These are phyloP conservation scores for Tephrocybe rancida DNA, from an alignment of 768 basidiomycete genomes.

Conservation along the genomic window DNA sequence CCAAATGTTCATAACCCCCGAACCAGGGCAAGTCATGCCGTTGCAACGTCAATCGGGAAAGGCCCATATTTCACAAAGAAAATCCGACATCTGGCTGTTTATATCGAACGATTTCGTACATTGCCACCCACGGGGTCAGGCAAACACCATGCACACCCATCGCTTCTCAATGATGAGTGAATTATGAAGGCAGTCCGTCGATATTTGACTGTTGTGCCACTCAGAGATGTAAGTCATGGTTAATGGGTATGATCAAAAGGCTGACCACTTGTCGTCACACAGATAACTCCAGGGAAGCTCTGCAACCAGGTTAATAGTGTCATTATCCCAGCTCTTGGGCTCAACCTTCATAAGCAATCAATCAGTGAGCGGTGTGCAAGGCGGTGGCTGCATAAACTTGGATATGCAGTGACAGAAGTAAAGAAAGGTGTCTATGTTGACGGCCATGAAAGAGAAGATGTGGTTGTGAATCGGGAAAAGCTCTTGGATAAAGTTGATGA, in stretches of 20 bases:
- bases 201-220: conserved; percentile 16
- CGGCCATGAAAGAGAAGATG: conserved; percentile 30
- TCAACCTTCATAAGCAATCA: not conserved
- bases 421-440: conserved; percentile 28
- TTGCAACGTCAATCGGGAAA: not conserved
- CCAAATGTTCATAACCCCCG: conserved; percentile 8
- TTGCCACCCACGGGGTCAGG: conserved; percentile 11
- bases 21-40: not conserved
- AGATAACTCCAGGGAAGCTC: conserved; percentile 5
- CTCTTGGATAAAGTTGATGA: conserved; percentile 5
- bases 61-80: conserved; percentile 1
- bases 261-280: not conserved
- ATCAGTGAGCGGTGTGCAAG: conserved; percentile 4
- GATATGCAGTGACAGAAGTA: conserved; percentile 3
- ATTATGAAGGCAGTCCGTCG: conserved; percentile 13
- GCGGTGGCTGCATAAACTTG: conserved; percentile 9
- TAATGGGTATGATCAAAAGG: not conserved
- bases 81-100: not conserved
- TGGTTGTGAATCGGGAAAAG: conserved; percentile 24
- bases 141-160: conserved; percentile 23
- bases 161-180: conserved; percentile 17
- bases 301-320: conserved; percentile 7
- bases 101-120: conserved; percentile 9
- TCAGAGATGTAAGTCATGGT: conserved; percentile 2
- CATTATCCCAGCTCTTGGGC: conserved; percentile 6